A percentile compares a stretch with the other conserved stretches of the same genome.
Evolutionary conservation across 148 eudicot genomes (phyloP).

Genomic region (Silene uniflora): DNA sequence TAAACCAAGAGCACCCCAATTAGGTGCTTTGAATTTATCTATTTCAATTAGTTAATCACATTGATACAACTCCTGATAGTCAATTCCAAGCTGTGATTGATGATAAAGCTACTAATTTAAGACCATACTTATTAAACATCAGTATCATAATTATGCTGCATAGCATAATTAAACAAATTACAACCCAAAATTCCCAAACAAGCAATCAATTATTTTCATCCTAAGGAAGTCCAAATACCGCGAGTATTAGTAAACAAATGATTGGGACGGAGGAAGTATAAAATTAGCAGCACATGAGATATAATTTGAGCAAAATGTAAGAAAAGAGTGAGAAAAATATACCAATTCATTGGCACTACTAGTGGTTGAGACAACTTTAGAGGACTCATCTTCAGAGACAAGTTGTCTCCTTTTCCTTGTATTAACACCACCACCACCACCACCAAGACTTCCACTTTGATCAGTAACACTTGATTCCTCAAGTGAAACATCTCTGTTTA

Average conservation of each 20-base stretch:
- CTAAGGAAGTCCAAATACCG: too few relatives aligned
- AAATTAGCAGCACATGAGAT: not conserved
- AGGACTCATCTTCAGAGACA: slow-evolving; percentile 47
- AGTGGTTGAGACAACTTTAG: slow-evolving; percentile 51
- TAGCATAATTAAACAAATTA: too few relatives aligned
- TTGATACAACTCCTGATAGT: not conserved
- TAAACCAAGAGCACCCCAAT: slow-evolving; percentile 10
- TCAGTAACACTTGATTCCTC: slow-evolving; percentile 81
- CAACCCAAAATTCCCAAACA: too few relatives aligned
- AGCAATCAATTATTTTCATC: too few relatives aligned
- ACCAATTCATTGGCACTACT: slow-evolving; percentile 59
- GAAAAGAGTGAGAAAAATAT: slow-evolving; percentile 10
- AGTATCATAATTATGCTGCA: not conserved
- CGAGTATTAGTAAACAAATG: too few relatives aligned
- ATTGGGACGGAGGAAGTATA: too few relatives aligned
- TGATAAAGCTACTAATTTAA: slow-evolving; percentile 12
- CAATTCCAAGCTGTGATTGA: not conserved
- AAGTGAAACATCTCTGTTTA: slow-evolving; percentile 45
- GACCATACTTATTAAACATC: slow-evolving; percentile 5
- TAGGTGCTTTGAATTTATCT: not conserved
- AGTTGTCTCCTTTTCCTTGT: slow-evolving; percentile 46
- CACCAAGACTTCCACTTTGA: slow-evolving; percentile 55
- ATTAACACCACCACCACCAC: slow-evolving; percentile 20
- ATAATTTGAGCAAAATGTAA: not conserved
- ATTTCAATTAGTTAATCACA: slow-evolving; percentile 13